A percentile compares a stretch with the other conserved stretches of the same genome.
Conservation (phyloP, 208 protist species). For the Crithidia mellificae region DNA sequence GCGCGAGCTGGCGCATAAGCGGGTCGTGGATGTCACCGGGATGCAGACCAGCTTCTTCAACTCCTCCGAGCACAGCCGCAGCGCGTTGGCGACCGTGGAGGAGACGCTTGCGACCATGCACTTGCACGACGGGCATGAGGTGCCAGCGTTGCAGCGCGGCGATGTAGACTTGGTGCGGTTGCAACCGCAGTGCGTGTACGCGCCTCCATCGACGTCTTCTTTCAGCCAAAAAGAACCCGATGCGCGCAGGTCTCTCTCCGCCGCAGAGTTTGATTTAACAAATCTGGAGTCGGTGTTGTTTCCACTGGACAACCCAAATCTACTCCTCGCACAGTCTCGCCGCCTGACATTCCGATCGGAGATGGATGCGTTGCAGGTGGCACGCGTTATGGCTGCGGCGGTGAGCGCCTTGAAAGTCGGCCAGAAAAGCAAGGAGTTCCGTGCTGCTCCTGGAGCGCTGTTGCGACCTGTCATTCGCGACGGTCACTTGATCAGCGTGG, state of each 20-base stretch:
- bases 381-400: slow-evolving; percentile 53
- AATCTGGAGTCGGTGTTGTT: slow-evolving; percentile 12
- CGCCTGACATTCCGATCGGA: slow-evolving; percentile 51
- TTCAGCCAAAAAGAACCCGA: not conserved
- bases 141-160: slow-evolving; percentile 73
- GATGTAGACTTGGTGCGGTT: slow-evolving; percentile 57
- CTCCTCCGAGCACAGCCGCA: slow-evolving; percentile 38
- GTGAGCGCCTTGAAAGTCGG: slow-evolving; percentile 18
- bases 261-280: slow-evolving; percentile 1
- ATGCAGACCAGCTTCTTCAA: slow-evolving; percentile 68
- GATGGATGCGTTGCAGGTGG: slow-evolving; percentile 57
- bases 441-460: too few species aligned
- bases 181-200: slow-evolving; percentile 48
- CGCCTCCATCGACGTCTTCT: not conserved
- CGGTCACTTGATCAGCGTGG: slow-evolving; percentile 38
- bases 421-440: too few species aligned
- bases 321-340: slow-evolving; percentile 32
- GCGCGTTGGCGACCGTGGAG: slow-evolving; percentile 44
- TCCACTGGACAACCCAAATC: slow-evolving; percentile 52
- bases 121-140: slow-evolving; percentile 75
- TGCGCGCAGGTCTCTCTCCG: not conserved
- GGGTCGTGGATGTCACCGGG: slow-evolving; percentile 75
- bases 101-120: slow-evolving; percentile 79
- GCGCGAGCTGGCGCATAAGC: slow-evolving; percentile 37
- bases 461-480: slow-evolving; percentile 51